Evolutionary conservation across 2,329 filamentous ascomycete genomes (phyloP), one percentile per base, ranked within the genome.

Genomic region (Harringtonia aguacate): DNA sequence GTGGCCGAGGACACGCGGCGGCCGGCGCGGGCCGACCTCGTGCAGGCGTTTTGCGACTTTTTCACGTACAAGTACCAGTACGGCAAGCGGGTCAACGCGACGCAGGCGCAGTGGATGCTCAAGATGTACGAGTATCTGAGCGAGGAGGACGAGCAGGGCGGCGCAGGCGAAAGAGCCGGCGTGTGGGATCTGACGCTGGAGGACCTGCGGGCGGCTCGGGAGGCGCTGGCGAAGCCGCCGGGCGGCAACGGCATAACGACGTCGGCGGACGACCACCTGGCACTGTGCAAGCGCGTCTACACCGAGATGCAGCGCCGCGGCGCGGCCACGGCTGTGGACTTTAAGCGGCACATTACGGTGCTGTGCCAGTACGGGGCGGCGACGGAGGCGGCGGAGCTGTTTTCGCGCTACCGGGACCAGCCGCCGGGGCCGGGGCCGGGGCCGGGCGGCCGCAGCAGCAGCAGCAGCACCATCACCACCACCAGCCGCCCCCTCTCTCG

Each of bases 11-110:
- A 75, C 41, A 68, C 79, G 30, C 75, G 86, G 29, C 73, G 77
- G 10, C 87, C 86, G 15, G 61, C 75, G 0, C 65, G 69, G 4
- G 59, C 69, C n/a, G 76, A 84, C 29, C 66, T 95, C 3, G 61
- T 77, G 1, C 66, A 73, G 30, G 85, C 84, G 6, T 81, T 84
- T 59, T 69, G 65, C 44, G 63, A 69, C 10, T 80, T 89, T 50
- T 79, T 90, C 53, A 57, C 65, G 17, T 69, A 68, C 57, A 73
- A 83, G 61, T 50, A 66, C 46, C 53, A 64, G 53, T 62, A 66
- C 49, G 55, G 66, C 51, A 55, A 71, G 49, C 53, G 69, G 41
- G 55, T 86, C 58, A 78, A 86, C 60, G 69, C 77, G 53, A 71
- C 80, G 35, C 82, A 92, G 54, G 81, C 84, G 1, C 61, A 70